Base-by-base conservation (phyloP, 306 rosid genomes). In the Cicer judaicum region DNA sequence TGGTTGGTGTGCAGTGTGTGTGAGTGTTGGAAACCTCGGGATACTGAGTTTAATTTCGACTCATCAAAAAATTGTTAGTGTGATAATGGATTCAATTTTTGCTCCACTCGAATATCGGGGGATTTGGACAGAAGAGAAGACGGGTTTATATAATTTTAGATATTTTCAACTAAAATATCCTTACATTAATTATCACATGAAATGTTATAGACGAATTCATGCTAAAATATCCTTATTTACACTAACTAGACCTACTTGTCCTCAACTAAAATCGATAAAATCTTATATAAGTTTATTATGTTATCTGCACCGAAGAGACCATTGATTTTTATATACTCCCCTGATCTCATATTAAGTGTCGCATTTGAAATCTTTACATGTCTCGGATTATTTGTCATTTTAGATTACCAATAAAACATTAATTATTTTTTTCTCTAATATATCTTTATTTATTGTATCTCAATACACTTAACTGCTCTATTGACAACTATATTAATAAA, bases 181-280 rank as follows among this genome's bases (percentile, higher is more conserved):
- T 47, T 13, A 47, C 16, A 47, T 47, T 47, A 13, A 47, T 11
- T 47, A 47, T 47, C 53, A 47, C 16, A 47, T 47, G 53, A 11
- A 47, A 47, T 47, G 15, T 47, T 11, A 47, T 10, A 12, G 0
- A 47, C 12, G 67, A 44, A 15, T n/a, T 43, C 61, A 14, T 67
- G 39, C 8, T 10, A 44, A 3, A 5, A 21, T 48, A 29, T 29
- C 34, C 34, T 29, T 29, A 29, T 29, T 29, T 29, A 29, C 34
- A 29, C 5, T 29, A 29, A 29, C 34, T 29, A 29, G 16, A 14
- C 24, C 41, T 64, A 16, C 5, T 49, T 40, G 47, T 49, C 42
- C 47, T 10, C 19, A 77, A 12, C 24, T 36, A 6, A 53, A 69
- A 60, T 2, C 70, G 29, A 55, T 39, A 34, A 78, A 41, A 21